Conservation (phyloP, 805 yeast species). For the Phaffomyces antillensis region DNA sequence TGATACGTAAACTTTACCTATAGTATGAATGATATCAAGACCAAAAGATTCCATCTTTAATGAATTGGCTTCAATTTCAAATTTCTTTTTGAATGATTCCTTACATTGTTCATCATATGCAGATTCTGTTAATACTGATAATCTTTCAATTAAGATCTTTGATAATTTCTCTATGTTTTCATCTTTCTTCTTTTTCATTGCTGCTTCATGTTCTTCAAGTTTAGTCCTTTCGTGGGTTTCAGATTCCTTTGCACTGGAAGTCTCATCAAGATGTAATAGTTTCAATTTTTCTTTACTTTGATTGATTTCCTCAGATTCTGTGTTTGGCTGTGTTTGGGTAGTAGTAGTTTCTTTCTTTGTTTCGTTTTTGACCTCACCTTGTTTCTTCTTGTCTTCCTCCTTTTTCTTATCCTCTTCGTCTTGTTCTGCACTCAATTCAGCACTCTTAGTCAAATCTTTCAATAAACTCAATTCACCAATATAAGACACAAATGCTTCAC, state of each 20-base stretch:
- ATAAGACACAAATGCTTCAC: conserved; percentile 79
- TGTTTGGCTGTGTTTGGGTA: neutral
- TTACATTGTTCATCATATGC: conserved; percentile 55
- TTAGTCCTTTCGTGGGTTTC: conserved; percentile 36
- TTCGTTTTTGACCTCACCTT: conserved; percentile 4
- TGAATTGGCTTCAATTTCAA: conserved; percentile 76
- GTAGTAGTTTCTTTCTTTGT: neutral
- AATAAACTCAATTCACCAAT: conserved; percentile 84
- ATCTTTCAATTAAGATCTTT: conserved; percentile 45
- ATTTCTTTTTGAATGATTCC: conserved; percentile 52
- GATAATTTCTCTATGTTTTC: conserved; percentile 59
- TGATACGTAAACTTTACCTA: conserved; percentile 61
- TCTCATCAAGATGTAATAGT: conserved; percentile 2
- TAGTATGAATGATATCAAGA: conserved; percentile 68
- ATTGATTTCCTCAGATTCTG: neutral
- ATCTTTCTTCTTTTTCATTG: conserved; percentile 57
- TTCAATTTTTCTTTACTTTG: conserved; percentile 6
- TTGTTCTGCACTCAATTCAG: conserved; percentile 42
- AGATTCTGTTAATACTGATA: conserved; percentile 57
- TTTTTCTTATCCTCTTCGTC: conserved; percentile 39
- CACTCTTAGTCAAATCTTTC: conserved; percentile 62
- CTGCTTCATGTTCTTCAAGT: conserved; percentile 65
- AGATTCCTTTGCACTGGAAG: conserved; percentile 7
- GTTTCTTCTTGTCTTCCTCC: conserved; percentile 17
- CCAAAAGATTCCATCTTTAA: conserved; percentile 81